These are phyloP conservation scores for Bacidia gigantensis DNA, from an alignment of 495 filamentous ascomycete genomes.

Conservation along the genomic window DNA sequence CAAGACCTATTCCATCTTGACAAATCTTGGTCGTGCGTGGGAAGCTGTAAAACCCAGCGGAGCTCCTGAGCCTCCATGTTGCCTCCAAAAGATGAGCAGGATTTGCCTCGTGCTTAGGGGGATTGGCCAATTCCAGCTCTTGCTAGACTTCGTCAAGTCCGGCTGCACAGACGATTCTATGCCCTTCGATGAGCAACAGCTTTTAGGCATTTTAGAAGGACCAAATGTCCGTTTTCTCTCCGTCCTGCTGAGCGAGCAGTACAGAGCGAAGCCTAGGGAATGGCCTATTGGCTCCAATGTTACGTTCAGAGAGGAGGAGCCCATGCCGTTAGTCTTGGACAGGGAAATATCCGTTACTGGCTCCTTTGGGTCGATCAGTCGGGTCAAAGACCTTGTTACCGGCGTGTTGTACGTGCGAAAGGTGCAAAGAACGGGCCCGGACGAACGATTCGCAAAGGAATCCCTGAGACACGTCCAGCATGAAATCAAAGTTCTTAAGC, in stretches of 20 bases:
- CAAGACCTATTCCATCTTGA: conserved; percentile 1
- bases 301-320: conserved; percentile 6
- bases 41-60: neutral
- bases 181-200: too few species aligned
- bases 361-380: conserved; percentile 2
- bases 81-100: neutral
- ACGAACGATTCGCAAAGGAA: neutral
- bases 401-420: neutral
- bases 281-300: conserved; percentile 7
- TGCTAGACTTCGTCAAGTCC: too few species aligned
- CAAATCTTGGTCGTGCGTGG: conserved; percentile 7
- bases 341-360: neutral
- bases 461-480: conserved; percentile 2
- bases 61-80: neutral
- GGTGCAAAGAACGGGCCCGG: conserved; percentile 3
- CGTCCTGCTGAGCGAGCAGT: neutral
- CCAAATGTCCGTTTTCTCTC: neutral
- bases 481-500: conserved; percentile 4
- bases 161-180: too few species aligned
- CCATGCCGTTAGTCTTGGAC: conserved; percentile 4
- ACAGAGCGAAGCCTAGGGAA: neutral
- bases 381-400: neutral
- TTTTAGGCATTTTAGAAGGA: conserved; percentile 1
- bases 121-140: too few species aligned
- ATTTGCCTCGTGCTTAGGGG: conserved; percentile 11